These are phyloP conservation scores for Phaseolus lunatus DNA, from an alignment of 306 rosid species.

Conservation along the genomic window DNA sequence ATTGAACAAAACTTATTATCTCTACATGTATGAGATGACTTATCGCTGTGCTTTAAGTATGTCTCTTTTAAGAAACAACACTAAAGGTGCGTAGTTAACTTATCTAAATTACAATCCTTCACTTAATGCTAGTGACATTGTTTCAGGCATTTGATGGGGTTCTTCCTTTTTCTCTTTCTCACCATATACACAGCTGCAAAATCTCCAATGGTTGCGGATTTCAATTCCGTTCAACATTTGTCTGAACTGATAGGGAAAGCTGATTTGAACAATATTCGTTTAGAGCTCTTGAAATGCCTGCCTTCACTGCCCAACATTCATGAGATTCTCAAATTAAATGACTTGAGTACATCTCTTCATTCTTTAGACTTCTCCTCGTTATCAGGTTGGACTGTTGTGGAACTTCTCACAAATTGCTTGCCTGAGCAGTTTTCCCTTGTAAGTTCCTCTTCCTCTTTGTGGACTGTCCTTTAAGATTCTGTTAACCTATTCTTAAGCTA, in stretches of 20 bases:
- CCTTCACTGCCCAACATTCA: conserved; percentile 55
- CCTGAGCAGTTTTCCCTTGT: conserved; percentile 50
- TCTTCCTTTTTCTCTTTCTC: conserved; percentile 70
- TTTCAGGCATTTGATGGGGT: conserved; percentile 78
- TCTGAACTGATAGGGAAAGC: conserved; percentile 49
- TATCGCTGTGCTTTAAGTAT: neutral
- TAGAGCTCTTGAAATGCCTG: conserved; percentile 59
- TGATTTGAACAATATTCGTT: conserved; percentile 53
- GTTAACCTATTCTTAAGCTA: neutral
- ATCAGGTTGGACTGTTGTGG: conserved; percentile 53
- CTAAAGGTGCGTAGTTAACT: neutral
- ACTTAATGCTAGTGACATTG: conserved; percentile 18
- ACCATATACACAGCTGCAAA: conserved; percentile 60
- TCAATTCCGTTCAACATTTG: conserved; percentile 52
- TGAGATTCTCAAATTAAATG: conserved; percentile 45
- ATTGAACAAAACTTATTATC: neutral
- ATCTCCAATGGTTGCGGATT: conserved; percentile 54
- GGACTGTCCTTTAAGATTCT: conserved; percentile 26
- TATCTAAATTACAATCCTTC: neutral
- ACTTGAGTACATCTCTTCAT: conserved; percentile 47
- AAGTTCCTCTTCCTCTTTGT: conserved; percentile 35
- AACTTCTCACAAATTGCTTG: conserved; percentile 59
- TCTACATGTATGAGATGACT: neutral
- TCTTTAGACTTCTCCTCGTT: conserved; percentile 55
- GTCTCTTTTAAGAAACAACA: neutral